These are phyloP conservation scores for Penicillium janthinellum DNA, from an alignment of 2,329 filamentous ascomycete species.

Conservation along the genomic window DNA sequence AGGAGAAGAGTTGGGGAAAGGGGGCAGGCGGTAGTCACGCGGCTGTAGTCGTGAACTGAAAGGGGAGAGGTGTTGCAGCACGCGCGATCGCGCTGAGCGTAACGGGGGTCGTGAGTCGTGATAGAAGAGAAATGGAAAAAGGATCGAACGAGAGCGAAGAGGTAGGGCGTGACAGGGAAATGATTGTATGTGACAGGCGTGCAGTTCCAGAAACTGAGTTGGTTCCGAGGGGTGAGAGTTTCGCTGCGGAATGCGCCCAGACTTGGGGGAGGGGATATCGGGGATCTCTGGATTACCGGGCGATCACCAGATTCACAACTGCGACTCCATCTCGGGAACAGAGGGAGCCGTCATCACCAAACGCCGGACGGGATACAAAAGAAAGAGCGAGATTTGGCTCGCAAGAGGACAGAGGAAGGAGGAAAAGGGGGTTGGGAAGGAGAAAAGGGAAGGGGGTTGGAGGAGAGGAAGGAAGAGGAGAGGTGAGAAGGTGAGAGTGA, in stretches of 20 bases:
- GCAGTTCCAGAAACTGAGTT: conserved; percentile 2
- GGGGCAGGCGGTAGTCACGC: background rate
- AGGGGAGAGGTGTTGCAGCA: conserved; percentile 10
- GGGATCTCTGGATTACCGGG: conserved; percentile 15
- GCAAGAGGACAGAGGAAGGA: conserved; percentile 9
- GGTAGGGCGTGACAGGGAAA: conserved; percentile 18
- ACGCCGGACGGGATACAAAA: conserved; percentile 22
- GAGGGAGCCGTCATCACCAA: conserved; percentile 24
- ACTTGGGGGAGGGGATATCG: conserved; percentile 8
- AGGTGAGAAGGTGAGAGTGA: conserved; percentile 7
- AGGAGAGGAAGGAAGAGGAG: conserved; percentile 3
- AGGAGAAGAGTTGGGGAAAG: background rate
- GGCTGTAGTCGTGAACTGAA: background rate
- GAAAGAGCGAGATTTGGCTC: conserved; percentile 21
- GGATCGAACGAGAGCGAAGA: conserved; percentile 21
- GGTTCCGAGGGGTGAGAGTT: conserved; percentile 9
- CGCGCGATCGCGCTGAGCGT: conserved; percentile 20
- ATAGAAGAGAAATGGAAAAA: conserved; percentile 14
- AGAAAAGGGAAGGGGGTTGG: conserved; percentile 14
- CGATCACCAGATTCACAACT: conserved; percentile 32
- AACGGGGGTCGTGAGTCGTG: conserved; percentile 27
- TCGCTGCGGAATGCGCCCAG: conserved; percentile 26
- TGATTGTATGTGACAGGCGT: conserved; percentile 12
- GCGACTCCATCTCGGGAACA: conserved; percentile 29
- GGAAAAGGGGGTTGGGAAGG: conserved; percentile 17